Evolutionary conservation across 495 filamentous ascomycete genomes (phyloP).

Genomic region (Aspergillus funiculosus): DNA sequence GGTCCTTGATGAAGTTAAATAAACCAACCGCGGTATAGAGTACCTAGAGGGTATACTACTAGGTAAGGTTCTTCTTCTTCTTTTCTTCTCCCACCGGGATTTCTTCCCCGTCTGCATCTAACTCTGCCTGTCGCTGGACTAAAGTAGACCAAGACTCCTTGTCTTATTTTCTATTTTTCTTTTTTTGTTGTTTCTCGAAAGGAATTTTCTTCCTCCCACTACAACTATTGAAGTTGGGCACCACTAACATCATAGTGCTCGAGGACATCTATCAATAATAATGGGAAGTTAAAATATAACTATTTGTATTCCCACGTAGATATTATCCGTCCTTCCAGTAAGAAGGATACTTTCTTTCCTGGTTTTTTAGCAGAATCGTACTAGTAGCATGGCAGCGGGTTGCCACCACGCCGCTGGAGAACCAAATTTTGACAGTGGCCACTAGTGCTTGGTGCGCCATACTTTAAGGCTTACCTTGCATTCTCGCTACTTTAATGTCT

Average conservation of each 20-base stretch:
- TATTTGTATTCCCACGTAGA: no score
- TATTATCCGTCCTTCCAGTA: background rate
- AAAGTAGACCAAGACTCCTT: no score
- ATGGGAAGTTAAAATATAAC: no score
- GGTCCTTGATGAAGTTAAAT: no score
- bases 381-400: background rate
- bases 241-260: no score
- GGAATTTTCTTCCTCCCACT: no score
- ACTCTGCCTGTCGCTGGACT: slow-evolving; percentile 6
- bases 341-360: no score
- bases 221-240: slow-evolving; percentile 9
- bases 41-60: background rate
- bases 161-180: no score
- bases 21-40: no score
- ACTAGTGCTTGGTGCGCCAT: slow-evolving; percentile 10
- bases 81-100: slow-evolving; percentile 5
- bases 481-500: no score
- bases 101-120: slow-evolving; percentile 9
- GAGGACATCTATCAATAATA: no score
- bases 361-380: background rate
- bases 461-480: slow-evolving; percentile 6
- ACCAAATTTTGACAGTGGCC: slow-evolving; percentile 2
- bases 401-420: slow-evolving; percentile 6
- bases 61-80: slow-evolving; percentile 3
- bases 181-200: no score